phyloP scores from a whole-genome alignment of 768 basidiomycete genomes.

The Podaxis sp. region DNA sequence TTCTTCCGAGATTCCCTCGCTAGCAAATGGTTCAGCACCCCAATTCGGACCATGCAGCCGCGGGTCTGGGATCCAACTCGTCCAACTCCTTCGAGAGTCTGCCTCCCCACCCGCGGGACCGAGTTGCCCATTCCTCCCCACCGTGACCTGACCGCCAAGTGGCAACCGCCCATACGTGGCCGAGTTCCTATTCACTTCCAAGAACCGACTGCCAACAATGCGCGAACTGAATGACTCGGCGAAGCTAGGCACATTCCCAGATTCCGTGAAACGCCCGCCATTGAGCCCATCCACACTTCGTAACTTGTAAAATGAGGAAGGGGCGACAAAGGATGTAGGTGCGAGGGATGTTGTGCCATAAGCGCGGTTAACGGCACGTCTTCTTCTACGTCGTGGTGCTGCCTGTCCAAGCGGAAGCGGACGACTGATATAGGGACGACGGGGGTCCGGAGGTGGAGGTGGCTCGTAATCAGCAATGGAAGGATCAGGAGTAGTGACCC shows the following conservation, averaged over 20 bases:
- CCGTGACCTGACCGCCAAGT: slow-evolving; percentile 55
- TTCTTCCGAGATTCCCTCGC: slow-evolving; percentile 9
- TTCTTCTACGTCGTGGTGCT: slow-evolving; percentile 36
- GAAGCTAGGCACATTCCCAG: slow-evolving; percentile 44
- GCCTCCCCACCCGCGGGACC: slow-evolving; percentile 31
- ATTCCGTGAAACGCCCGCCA: slow-evolving; percentile 55
- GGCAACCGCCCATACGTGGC: slow-evolving; percentile 57
- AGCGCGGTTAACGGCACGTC: slow-evolving; percentile 61
- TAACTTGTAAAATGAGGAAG: slow-evolving; percentile 78
- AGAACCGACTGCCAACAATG: slow-evolving; percentile 66
- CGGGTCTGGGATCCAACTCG: slow-evolving; percentile 52
- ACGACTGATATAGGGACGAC: slow-evolving; percentile 64
- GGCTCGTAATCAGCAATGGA: slow-evolving; percentile 62
- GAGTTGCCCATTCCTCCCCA: slow-evolving; percentile 52
- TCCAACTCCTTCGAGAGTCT: slow-evolving; percentile 24
- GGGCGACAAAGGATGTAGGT: slow-evolving; percentile 77
- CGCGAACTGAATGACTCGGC: slow-evolving; percentile 62
- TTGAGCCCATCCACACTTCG: slow-evolving; percentile 59
- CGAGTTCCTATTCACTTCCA: slow-evolving; percentile 68
- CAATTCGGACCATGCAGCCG: slow-evolving; percentile 58
- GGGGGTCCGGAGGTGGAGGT: slow-evolving; percentile 38
- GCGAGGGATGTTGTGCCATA: slow-evolving; percentile 67
- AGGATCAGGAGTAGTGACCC: slow-evolving; percentile 70
- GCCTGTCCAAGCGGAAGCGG: slow-evolving; percentile 55
- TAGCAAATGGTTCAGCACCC: slow-evolving; percentile 23